Conservation (phyloP, 2,329 filamentous ascomycete species). For the Endocalyx cinctus region DNA sequence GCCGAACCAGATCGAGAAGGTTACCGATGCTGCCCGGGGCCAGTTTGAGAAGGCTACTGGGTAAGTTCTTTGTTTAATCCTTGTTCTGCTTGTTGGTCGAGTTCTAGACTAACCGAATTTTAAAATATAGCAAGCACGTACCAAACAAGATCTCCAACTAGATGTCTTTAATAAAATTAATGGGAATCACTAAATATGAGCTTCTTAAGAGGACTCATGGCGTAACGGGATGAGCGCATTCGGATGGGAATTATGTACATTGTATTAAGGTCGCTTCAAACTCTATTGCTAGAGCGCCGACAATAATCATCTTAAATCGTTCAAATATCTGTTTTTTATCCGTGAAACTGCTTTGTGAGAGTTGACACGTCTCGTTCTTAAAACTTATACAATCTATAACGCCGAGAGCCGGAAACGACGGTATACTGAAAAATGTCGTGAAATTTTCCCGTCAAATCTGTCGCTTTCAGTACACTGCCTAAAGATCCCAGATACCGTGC, state of each 20-base stretch:
- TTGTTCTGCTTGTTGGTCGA: neutral
- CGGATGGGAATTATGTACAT: neutral
- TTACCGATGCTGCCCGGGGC: conserved; percentile 25
- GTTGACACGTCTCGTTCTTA: no score
- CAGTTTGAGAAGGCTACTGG: conserved; percentile 35
- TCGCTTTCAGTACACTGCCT: no score
- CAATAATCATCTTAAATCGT: no score
- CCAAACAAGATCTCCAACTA: conserved; percentile 31
- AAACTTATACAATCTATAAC: no score
- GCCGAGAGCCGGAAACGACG: no score
- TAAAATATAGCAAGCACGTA: conserved; percentile 29
- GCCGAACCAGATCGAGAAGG: conserved; percentile 20
- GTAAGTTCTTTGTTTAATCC: conserved; percentile 16
- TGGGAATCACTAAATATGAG: no score
- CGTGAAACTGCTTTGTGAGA: no score
- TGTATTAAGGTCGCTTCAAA: no score
- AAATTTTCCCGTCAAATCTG: no score
- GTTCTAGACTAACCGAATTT: neutral
- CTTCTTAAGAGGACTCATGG: neutral
- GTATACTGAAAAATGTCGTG: neutral
- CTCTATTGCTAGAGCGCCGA: no score
- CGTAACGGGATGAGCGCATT: neutral
- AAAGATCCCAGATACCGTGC: no score
- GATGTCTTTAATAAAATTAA: conserved; percentile 1
- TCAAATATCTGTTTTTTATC: no score